Conservation (phyloP, 2,329 filamentous ascomycete species). For the Calonectria montana region DNA sequence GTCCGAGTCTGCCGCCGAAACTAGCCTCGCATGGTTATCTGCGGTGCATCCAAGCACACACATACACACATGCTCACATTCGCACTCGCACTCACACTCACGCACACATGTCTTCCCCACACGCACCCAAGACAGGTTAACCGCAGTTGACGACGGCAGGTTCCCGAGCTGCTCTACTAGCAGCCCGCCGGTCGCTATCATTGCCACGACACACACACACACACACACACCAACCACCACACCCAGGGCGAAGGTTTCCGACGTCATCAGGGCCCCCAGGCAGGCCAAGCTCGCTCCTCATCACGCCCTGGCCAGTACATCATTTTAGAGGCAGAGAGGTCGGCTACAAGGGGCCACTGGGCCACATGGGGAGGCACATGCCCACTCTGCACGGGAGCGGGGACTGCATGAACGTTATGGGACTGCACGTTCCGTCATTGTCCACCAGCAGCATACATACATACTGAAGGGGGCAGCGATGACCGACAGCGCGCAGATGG, state of each 20-base stretch:
- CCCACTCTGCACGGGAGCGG: conserved; percentile 37
- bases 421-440: conserved; percentile 26
- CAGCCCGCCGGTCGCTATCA: background rate
- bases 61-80: background rate
- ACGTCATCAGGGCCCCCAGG: background rate
- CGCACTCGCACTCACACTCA: background rate
- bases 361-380: conserved; percentile 39
- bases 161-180: background rate
- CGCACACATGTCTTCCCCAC: conserved; percentile 1
- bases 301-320: background rate
- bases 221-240: background rate
- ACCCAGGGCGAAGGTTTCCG: background rate
- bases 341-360: conserved; percentile 21
- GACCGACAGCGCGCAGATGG: conserved; percentile 22
- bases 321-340: conserved; percentile 9
- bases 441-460: conserved; percentile 9
- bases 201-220: background rate
- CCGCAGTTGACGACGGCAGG: conserved; percentile 16
- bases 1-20: conserved; percentile 21
- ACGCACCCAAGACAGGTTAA: conserved; percentile 5
- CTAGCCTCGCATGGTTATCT: background rate
- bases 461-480: conserved; percentile 27
- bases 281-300: background rate
- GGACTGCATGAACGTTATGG: conserved; percentile 40
- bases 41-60: background rate